Conservation (phyloP, 495 filamentous ascomycete species). For the Trichoderma asperelloides region DNA sequence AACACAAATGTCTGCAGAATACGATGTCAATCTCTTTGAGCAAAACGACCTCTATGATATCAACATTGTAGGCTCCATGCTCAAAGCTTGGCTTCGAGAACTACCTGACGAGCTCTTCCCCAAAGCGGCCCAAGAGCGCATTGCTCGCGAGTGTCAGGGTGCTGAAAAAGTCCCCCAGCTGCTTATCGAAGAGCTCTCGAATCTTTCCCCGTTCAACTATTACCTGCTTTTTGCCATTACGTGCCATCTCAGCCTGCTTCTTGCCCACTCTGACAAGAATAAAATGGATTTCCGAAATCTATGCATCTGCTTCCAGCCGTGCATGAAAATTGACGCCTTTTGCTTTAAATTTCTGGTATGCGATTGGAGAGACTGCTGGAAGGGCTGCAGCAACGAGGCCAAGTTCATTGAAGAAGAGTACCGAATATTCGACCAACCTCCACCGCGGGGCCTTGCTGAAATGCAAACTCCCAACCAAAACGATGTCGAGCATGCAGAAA, state of each 20-base stretch:
- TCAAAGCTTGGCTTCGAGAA: constrained; percentile 89
- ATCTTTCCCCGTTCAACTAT: constrained; percentile 85
- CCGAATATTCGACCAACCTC: constrained; percentile 45
- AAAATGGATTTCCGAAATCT: constrained; percentile 92
- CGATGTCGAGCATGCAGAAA: constrained; percentile 14
- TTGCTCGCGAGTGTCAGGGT: constrained; percentile 64
- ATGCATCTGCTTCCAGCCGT: constrained; percentile 90
- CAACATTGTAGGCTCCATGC: constrained; percentile 85
- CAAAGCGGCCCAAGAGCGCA: constrained; percentile 63
- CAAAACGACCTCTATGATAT: constrained; percentile 81
- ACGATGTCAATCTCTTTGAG: constrained; percentile 78
- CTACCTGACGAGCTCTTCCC: constrained; percentile 87
- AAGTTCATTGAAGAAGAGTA: constrained; percentile 68
- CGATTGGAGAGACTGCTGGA: constrained; percentile 91
- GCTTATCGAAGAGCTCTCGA: constrained; percentile 82
- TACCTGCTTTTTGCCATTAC: constrained; percentile 94
- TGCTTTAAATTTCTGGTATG: constrained; percentile 88
- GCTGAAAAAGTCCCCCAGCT: constrained; percentile 67
- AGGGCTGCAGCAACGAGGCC: constrained; percentile 87
- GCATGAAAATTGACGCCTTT: constrained; percentile 82
- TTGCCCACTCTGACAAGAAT: constrained; percentile 77
- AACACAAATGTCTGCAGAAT: constrained; percentile 40
- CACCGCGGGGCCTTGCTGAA: constrained; percentile 25
- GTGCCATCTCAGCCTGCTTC: constrained; percentile 80
- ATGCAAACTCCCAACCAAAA: not conserved